phyloP scores from a whole-genome alignment of 1,284 basidiomycete genomes.

The Microbotryum saponariae region DNA sequence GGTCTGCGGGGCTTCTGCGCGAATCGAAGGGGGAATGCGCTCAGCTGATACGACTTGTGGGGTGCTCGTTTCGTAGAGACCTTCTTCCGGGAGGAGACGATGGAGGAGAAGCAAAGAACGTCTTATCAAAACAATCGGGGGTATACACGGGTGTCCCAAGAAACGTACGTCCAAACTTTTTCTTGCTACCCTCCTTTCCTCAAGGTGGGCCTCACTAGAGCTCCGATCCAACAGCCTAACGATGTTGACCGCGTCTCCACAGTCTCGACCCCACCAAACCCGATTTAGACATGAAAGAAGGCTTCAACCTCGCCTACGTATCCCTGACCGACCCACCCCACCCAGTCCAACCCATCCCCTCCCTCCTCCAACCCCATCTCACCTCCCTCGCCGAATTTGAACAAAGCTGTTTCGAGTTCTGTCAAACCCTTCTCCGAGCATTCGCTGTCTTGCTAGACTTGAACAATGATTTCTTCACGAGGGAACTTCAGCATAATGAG shows the following conservation, averaged over 20 bases:
- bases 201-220: not conserved
- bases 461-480: slow-evolving; percentile 14
- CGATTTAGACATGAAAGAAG: slow-evolving; percentile 26
- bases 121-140: slow-evolving; percentile 24
- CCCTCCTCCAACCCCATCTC: slow-evolving; percentile 6
- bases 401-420: slow-evolving; percentile 22
- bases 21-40: accelerated
- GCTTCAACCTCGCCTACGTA: slow-evolving; percentile 25
- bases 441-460: slow-evolving; percentile 24
- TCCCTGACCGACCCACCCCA: not conserved
- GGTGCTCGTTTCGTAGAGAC: slow-evolving; percentile 3
- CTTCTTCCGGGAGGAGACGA: slow-evolving; percentile 25
- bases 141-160: slow-evolving; percentile 24
- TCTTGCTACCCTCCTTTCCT: not conserved
- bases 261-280: slow-evolving; percentile 25
- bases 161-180: slow-evolving; percentile 1
- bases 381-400: slow-evolving; percentile 15
- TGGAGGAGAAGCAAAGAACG: slow-evolving; percentile 13
- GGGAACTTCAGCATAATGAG: slow-evolving; percentile 7
- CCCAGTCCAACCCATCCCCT: slow-evolving; percentile 17
- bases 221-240: not conserved
- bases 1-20: no score
- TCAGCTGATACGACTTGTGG: not conserved
- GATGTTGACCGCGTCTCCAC: not conserved
- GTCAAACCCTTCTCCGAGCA: slow-evolving; percentile 23